Evolutionary conservation across 306 rosid species (phyloP), one percentile per base, ranked within the genome.

Genomic region (Pueraria montana): DNA sequence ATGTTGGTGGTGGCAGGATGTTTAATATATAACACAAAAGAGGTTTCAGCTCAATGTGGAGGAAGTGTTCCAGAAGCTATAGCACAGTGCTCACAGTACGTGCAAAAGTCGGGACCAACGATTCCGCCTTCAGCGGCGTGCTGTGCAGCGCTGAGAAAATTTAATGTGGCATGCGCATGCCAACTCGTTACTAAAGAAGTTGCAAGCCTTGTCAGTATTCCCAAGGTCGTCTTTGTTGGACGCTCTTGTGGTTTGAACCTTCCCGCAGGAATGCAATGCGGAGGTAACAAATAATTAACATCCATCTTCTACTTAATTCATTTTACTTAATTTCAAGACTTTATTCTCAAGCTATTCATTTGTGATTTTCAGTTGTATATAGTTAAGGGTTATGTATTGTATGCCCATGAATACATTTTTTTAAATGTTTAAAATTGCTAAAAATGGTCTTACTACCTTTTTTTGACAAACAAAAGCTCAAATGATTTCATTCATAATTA

Each of bases 251-350:
- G 90, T 7, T 50, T 80, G 83, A 74, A 50, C 0, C 16, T 90
- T 80, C 70, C 73, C 6, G n/a, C 88, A 0, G 88, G 93, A 77
- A 48, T 68, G 36, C 82, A 80, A 6, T 88, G 91, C 74, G 93
- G 93, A 74, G 55, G 91, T 90, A 80, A 61, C 7, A 4, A 34
- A 27, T n/a, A n/a, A n/a, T n/a, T n/a, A n/a, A n/a, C n/a, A n/a
- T 27, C 3, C 38, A 34, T 38, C 7, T 16, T 32, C 24, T 30
- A 0, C 21, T 14, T 16, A 30, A 16, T 4, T 62, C 40, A 18
- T 18, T 8, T n/a, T n/a, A n/a, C n/a, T n/a, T 34, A 7, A 1
- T 30, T 30, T 30, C 34, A 34, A 4, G 1, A 43, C 48, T 9
- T 38, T 38, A 6, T 38, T 38, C 11, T 38, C 11, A 38, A 27